A percentile compares a stretch with the other conserved stretches of the same genome.
These are phyloP conservation scores for Colletotrichum phormii DNA, from an alignment of 2,329 filamentous ascomycete genomes.

Conservation along the genomic window DNA sequence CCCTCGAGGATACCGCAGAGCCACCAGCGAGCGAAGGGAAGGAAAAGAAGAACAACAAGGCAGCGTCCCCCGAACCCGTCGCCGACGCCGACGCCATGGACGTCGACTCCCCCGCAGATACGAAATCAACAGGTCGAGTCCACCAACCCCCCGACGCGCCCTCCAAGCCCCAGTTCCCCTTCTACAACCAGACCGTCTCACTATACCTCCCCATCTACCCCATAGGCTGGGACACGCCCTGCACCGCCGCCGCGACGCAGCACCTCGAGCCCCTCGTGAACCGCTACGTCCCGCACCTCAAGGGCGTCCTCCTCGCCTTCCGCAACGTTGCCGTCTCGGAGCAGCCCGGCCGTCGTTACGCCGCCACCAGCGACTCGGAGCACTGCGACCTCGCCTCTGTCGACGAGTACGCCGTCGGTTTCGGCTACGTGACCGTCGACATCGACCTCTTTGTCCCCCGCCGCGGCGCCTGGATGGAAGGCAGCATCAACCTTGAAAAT, in stretches of 20 bases:
- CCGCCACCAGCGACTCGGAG: constrained; percentile 60
- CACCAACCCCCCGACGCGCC: constrained; percentile 52
- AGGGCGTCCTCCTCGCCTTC: constrained; percentile 81
- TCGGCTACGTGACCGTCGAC: constrained; percentile 89
- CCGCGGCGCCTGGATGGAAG: constrained; percentile 80
- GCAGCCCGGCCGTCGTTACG: constrained; percentile 59
- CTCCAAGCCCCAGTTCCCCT: constrained; percentile 69
- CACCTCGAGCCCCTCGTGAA: constrained; percentile 81
- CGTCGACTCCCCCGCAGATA: constrained; percentile 47
- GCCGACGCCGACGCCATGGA: constrained; percentile 52
- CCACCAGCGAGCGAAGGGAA: constrained; percentile 34
- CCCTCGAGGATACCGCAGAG: constrained; percentile 14
- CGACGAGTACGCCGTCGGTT: constrained; percentile 88
- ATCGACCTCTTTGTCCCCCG: constrained; percentile 85
- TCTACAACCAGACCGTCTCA: constrained; percentile 82
- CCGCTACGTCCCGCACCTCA: constrained; percentile 78
- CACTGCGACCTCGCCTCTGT: constrained; percentile 61
- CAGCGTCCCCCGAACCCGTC: constrained; percentile 38
- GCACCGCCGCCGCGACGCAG: constrained; percentile 78
- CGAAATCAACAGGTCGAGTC: constrained; percentile 45
- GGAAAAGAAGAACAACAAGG: constrained; percentile 43
- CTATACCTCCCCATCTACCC: constrained; percentile 83
- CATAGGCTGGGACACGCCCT: constrained; percentile 74
- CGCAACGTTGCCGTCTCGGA: constrained; percentile 75
- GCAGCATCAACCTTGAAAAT: constrained; percentile 85